Conservation (phyloP, 83 land plant species). For the Picea abies region DNA sequence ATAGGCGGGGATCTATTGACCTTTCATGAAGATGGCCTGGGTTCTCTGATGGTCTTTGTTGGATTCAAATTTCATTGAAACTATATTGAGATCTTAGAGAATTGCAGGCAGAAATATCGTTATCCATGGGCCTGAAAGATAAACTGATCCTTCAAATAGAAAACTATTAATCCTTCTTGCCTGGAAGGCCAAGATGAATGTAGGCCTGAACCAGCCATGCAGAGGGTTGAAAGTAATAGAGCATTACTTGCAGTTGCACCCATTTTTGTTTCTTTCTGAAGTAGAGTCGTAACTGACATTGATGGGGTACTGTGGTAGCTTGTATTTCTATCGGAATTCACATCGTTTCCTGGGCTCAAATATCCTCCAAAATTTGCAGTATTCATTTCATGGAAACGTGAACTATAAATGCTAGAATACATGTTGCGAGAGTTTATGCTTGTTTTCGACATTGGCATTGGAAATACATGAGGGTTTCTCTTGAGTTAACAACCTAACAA, state of each 20-base stretch:
- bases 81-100: background rate
- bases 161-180: background rate
- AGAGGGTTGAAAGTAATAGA: background rate
- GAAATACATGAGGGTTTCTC: too few relatives aligned
- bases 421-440: too few relatives aligned
- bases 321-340: background rate
- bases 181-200: background rate
- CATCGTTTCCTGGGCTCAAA: too few relatives aligned
- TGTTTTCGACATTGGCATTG: background rate
- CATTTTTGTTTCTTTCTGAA: conserved; percentile 12
- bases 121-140: background rate
- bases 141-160: background rate
- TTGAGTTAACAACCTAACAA: too few relatives aligned
- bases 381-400: background rate
- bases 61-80: background rate
- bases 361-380: background rate
- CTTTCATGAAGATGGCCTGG: background rate
- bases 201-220: conserved; percentile 12
- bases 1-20: background rate
- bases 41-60: background rate
- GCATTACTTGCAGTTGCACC: conserved; percentile 14
- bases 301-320: background rate
- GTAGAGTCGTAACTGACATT: conserved; percentile 11
- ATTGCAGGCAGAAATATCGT: background rate
- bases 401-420: background rate